These are phyloP conservation scores for Candida lessepsii DNA, from an alignment of 805 yeast genomes.

Conservation along the genomic window DNA sequence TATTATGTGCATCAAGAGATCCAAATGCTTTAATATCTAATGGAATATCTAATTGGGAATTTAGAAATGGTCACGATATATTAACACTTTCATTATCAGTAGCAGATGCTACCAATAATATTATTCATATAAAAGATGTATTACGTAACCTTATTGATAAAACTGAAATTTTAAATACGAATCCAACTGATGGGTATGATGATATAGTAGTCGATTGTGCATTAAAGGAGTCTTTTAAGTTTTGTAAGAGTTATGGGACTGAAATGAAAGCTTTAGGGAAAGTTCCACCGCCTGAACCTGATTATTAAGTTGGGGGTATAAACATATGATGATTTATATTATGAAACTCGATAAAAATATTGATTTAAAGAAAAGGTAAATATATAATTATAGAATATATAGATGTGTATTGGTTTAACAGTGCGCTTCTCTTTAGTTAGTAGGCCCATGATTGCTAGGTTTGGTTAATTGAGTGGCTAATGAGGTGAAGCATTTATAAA, in stretches of 20 bases:
- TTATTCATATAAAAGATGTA: constrained; percentile 33
- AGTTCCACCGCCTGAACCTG: constrained; percentile 16
- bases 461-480: no score
- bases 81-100: constrained; percentile 36
- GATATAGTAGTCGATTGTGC: constrained; percentile 32
- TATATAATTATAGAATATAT: no score
- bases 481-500: no score
- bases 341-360: no score
- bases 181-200: constrained; percentile 16
- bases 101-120: constrained; percentile 36
- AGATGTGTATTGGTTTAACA: no score
- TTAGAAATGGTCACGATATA: constrained; percentile 20
- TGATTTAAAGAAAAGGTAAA: no score
- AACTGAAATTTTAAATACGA: constrained; percentile 7
- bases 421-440: no score
- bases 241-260: constrained; percentile 29
- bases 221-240: constrained; percentile 22
- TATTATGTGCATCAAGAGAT: constrained; percentile 25
- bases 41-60: constrained; percentile 31
- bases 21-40: constrained; percentile 36
- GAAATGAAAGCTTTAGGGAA: constrained; percentile 13
- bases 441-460: no score
- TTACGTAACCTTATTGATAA: constrained; percentile 21
- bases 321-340: no score
- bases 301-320: no score